Evolutionary conservation across 179 eudicot species (phyloP).

Genomic region (Silene coronaria): DNA sequence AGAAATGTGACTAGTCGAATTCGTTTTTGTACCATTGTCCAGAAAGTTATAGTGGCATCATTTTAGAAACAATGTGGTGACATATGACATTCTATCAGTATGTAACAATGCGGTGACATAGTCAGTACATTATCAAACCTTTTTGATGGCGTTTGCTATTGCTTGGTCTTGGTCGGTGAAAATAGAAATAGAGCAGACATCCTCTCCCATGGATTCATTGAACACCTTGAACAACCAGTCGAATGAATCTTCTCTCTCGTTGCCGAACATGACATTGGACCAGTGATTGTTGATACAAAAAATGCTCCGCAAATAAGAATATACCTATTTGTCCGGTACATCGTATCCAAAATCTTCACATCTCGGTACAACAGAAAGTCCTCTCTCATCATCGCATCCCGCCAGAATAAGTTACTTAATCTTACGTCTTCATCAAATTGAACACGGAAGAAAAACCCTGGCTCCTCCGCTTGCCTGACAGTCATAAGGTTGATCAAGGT

Average conservation of each 20-base stretch:
- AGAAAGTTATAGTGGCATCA: too few species aligned
- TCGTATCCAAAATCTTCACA: constrained; percentile 1
- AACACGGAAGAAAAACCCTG: not conserved
- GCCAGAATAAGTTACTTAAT: not conserved
- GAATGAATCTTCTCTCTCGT: not conserved
- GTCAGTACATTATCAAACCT: not conserved
- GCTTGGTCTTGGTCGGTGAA: constrained; percentile 10
- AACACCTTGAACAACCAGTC: constrained; percentile 11
- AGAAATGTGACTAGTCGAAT: too few species aligned
- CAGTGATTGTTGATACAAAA: constrained; percentile 15
- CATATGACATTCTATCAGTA: too few species aligned
- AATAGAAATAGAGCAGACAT: not conserved
- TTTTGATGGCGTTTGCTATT: not conserved
- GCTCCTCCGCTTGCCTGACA: not conserved
- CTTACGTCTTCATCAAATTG: not conserved
- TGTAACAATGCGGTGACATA: too few species aligned
- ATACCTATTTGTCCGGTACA: constrained; percentile 8
- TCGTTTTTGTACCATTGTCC: too few species aligned
- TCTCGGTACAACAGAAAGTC: constrained; percentile 1
- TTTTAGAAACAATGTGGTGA: too few species aligned
- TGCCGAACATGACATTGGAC: constrained; percentile 6
- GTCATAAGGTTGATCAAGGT: not conserved
- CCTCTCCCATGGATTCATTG: constrained; percentile 3
- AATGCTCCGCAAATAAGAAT: constrained; percentile 11
- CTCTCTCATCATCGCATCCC: constrained; percentile 13